These are phyloP conservation scores for Corrigiola litoralis DNA, from an alignment of 179 eudicot species.

Conservation along the genomic window DNA sequence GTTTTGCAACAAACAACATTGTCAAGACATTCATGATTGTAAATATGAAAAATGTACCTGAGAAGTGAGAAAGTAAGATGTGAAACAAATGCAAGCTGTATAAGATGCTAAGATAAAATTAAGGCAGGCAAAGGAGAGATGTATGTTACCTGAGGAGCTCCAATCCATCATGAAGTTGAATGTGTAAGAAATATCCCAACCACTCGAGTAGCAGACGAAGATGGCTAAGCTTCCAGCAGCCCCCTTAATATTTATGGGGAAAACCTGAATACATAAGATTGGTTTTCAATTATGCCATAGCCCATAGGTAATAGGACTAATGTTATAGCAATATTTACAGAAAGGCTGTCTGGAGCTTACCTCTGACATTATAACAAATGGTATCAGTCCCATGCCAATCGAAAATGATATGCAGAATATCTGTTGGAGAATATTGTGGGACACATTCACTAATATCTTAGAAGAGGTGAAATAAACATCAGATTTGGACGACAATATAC, in stretches of 20 bases:
- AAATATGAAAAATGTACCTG: slow-evolving; percentile 40
- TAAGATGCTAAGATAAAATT: too few relatives aligned
- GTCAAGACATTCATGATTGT: slow-evolving; percentile 22
- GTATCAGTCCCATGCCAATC: slow-evolving; percentile 40
- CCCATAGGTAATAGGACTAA: neutral
- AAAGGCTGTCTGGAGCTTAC: slow-evolving; percentile 13
- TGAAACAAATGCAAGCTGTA: too few relatives aligned
- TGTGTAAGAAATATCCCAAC: slow-evolving; percentile 34
- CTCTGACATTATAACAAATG: slow-evolving; percentile 45
- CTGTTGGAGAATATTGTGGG: slow-evolving; percentile 10
- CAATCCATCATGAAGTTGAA: slow-evolving; percentile 43
- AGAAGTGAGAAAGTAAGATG: neutral
- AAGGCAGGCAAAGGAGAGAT: too few relatives aligned
- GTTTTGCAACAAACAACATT: slow-evolving; percentile 26
- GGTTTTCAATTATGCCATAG: neutral
- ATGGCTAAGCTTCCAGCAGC: slow-evolving; percentile 37
- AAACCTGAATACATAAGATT: slow-evolving; percentile 24
- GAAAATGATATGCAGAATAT: slow-evolving; percentile 26
- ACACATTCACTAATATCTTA: neutral
- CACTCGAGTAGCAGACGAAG: slow-evolving; percentile 19
- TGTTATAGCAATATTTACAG: neutral
- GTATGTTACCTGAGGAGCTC: slow-evolving; percentile 33
- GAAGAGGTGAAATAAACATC: neutral
- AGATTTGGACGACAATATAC: neutral
- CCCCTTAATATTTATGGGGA: slow-evolving; percentile 39